Evolutionary conservation across 495 filamentous ascomycete genomes (phyloP), one percentile per base, ranked within the genome.

Genomic region (Aspergillus olivimuriae): DNA sequence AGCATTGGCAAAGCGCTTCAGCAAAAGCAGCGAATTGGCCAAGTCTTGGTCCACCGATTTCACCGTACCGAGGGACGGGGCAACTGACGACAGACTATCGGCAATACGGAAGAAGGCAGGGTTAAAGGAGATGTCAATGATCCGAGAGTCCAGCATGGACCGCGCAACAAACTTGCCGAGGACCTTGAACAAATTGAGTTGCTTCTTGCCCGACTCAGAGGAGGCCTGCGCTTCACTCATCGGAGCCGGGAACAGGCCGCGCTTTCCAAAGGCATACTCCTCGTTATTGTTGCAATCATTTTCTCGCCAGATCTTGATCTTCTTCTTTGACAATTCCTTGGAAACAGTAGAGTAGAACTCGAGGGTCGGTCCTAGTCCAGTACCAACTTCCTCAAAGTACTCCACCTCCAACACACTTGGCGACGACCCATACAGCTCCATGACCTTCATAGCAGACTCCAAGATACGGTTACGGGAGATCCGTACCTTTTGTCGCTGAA

Each of bases 281-380:
- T 80, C 81, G 19, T 66, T 60, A n/a, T 78, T 74, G 44, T 71
- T 73, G n/a, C 80, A 81, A 56, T 97, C 91, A 36, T 84, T 88
- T 47, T 95, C 90, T 19, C 94, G 80, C 94, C 94, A 99, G 8
- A 97, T 78, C 70, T 88, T 95, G 39, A 95, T 77, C 57, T 92
- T 95, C 70, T 89, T 95, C 70, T 89, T 95, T 1, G 88, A 91
- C 55, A 97, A 97, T 57, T 97, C 92, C 62, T 89, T 95, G 0
- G 94, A 97, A 2, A 96, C 91, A 1, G 88, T 95, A 2, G 94
- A 94, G 65, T 97, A 99, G 64, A 99, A 99, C 61, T 99, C 94
- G 16, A 99, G 76, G 7, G 94, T 99, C 12, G 94, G 94, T 1
- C 94, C 94, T 33, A 99, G 73, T 30, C 94, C 94, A 32, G 94